A percentile compares a stretch with the other conserved stretches of the same genome.
Conservation (phyloP, 148 eudicot species). For the Vaccinium darrowii region DNA sequence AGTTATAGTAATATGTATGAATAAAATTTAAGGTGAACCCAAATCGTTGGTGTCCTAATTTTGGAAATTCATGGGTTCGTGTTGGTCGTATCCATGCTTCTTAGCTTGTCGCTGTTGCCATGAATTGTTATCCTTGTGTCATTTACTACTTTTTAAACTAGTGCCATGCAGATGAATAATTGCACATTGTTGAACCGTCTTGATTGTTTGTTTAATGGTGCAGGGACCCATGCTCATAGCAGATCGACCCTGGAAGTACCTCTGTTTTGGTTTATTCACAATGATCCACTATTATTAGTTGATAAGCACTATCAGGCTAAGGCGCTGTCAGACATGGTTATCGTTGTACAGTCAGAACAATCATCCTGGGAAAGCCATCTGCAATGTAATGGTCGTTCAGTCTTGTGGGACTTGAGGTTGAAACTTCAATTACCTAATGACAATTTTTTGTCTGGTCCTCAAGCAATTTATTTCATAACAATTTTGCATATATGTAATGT, state of each 20-base stretch:
- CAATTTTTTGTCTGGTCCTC: neutral
- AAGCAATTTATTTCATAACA: neutral
- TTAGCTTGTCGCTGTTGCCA: neutral
- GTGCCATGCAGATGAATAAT: neutral
- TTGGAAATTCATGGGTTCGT: neutral
- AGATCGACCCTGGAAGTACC: conserved; percentile 86
- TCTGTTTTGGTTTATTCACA: conserved; percentile 88
- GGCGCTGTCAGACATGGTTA: conserved; percentile 91
- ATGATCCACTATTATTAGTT: conserved; percentile 63
- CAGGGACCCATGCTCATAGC: conserved; percentile 83
- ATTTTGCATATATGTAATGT: neutral
- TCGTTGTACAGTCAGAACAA: conserved; percentile 84
- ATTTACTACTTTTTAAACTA: neutral
- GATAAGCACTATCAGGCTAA: conserved; percentile 97
- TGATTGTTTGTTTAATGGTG: conserved; percentile 26
- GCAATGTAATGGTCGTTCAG: conserved; percentile 86
- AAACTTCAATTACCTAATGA: neutral
- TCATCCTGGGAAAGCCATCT: conserved; percentile 96
- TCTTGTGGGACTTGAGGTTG: conserved; percentile 86
- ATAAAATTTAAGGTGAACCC: neutral
- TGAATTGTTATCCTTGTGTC: neutral
- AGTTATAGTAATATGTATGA: neutral
- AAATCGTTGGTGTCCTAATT: neutral
- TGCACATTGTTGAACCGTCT: neutral
- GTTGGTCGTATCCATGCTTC: neutral